Evolutionary conservation across 805 yeast species (phyloP).

Genomic region (Ogataea sp.): DNA sequence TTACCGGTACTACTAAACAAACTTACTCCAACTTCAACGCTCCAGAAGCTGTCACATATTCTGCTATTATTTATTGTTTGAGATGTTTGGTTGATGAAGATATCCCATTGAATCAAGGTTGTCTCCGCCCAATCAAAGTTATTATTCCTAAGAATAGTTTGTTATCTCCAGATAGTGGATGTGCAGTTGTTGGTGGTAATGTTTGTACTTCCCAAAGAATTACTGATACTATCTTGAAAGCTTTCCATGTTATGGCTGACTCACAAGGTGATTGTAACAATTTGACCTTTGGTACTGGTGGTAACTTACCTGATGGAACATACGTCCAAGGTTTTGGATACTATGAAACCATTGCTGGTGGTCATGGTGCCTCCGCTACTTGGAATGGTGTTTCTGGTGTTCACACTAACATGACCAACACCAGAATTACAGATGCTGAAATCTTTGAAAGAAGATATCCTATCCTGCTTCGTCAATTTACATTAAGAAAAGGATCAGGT

Average conservation of each 20-base stretch:
- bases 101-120: conserved; percentile 92
- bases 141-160: conserved; percentile 53
- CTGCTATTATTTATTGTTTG: conserved; percentile 82
- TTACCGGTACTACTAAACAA: conserved; percentile 77
- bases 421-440: conserved; percentile 88
- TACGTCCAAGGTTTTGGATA: conserved; percentile 71
- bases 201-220: conserved; percentile 92
- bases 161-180: conserved; percentile 71
- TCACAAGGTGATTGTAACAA: conserved; percentile 96
- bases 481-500: conserved; percentile 69
- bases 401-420: conserved; percentile 90
- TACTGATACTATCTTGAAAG: conserved; percentile 80
- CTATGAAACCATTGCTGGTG: conserved; percentile 93
- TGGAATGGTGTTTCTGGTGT: conserved; percentile 75
- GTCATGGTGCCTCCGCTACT: conserved; percentile 40
- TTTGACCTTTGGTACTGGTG: conserved; percentile 83
- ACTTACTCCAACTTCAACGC: conserved; percentile 88
- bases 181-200: conserved; percentile 93
- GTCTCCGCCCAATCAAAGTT: conserved; percentile 70
- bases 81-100: conserved; percentile 79
- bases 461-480: conserved; percentile 62
- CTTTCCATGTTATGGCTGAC: conserved; percentile 85
- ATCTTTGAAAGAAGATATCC: conserved; percentile 86
- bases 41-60: conserved; percentile 80
- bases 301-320: conserved; percentile 40